Conservation (phyloP, 2,329 filamentous ascomycete species). For the Tolypocladium ovalisporum region DNA sequence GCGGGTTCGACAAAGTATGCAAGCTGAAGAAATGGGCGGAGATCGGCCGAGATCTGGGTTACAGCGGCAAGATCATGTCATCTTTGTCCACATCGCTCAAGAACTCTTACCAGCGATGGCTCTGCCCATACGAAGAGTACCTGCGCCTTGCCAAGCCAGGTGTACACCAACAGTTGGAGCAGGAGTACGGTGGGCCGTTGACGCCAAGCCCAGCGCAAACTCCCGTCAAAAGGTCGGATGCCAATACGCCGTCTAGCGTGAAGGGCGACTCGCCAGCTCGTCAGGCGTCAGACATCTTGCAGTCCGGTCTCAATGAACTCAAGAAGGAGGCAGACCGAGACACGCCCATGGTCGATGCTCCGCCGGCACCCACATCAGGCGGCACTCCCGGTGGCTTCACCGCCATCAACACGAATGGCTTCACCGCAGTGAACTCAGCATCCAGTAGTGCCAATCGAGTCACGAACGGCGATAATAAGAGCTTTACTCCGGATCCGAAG, state of each 20-base stretch:
- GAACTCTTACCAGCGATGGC: constrained; percentile 95
- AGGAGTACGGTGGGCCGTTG: constrained; percentile 84
- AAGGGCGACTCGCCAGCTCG: constrained; percentile 57
- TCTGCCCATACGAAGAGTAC: constrained; percentile 95
- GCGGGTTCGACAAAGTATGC: constrained; percentile 93
- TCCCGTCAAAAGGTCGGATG: constrained; percentile 57
- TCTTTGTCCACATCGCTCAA: constrained; percentile 95
- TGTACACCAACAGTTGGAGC: constrained; percentile 90
- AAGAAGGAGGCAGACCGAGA: constrained; percentile 37
- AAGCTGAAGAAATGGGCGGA: constrained; percentile 99
- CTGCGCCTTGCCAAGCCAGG: constrained; percentile 82
- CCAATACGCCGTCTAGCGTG: constrained; percentile 47
- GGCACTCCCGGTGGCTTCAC: constrained; percentile 49
- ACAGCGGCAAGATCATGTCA: constrained; percentile 99
- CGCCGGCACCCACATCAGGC: constrained; percentile 22
- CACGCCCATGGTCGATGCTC: constrained; percentile 35
- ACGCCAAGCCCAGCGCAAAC: constrained; percentile 62
- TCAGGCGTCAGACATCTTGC: constrained; percentile 41
- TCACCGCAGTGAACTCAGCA: constrained; percentile 62
- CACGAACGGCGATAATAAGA: constrained; percentile 36
- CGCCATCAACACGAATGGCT: constrained; percentile 48
- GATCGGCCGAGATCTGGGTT: constrained; percentile 90
- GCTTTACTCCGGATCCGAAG: constrained; percentile 49
- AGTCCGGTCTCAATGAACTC: constrained; percentile 33
- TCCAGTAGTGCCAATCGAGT: constrained; percentile 58